Conservation (phyloP, 2,329 filamentous ascomycete genomes). For the Herpotrichia juniperi region DNA sequence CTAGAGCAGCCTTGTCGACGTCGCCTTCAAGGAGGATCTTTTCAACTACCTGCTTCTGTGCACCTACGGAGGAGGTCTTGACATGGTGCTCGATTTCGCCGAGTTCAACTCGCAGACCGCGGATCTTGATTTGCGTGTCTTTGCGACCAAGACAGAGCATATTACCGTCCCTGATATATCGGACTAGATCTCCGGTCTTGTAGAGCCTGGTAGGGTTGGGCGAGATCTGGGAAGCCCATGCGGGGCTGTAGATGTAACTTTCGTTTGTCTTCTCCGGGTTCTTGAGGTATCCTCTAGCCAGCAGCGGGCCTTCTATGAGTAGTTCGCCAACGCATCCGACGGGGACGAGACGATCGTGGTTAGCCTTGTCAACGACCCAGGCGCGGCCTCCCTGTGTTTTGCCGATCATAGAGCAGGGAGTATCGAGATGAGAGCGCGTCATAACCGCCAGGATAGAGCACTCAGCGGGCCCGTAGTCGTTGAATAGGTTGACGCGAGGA, state of each 20-base stretch:
- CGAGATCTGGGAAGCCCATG: constrained; percentile 14
- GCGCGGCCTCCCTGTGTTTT: constrained; percentile 12
- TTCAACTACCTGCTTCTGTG: constrained; percentile 11
- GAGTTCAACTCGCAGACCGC: constrained; percentile 27
- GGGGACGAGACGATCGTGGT: constrained; percentile 23
- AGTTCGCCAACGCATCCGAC: constrained; percentile 28
- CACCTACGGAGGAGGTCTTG: constrained; percentile 7
- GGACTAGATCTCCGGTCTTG: constrained; percentile 28
- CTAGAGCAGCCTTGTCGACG: constrained; percentile 14
- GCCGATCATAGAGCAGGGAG: constrained; percentile 14
- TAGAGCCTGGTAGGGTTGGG: constrained; percentile 17
- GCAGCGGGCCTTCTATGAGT: constrained; percentile 25
- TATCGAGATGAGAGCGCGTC: constrained; percentile 4
- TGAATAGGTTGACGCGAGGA: constrained; percentile 12
- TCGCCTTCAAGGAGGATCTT: constrained; percentile 14
- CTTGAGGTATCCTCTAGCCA: constrained; percentile 29
- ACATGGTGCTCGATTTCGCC: constrained; percentile 27
- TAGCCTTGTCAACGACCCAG: constrained; percentile 30
- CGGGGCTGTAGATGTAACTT: constrained; percentile 17
- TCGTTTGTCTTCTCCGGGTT: constrained; percentile 20
- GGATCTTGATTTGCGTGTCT: constrained; percentile 29
- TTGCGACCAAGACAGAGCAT: constrained; percentile 24
- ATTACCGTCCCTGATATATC: constrained; percentile 17
- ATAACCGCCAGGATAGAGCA: constrained; percentile 19
- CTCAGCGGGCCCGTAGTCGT: constrained; percentile 26